Conservation (phyloP, 1,139 yeast genomes). For the Hyphopichia fennica region DNA sequence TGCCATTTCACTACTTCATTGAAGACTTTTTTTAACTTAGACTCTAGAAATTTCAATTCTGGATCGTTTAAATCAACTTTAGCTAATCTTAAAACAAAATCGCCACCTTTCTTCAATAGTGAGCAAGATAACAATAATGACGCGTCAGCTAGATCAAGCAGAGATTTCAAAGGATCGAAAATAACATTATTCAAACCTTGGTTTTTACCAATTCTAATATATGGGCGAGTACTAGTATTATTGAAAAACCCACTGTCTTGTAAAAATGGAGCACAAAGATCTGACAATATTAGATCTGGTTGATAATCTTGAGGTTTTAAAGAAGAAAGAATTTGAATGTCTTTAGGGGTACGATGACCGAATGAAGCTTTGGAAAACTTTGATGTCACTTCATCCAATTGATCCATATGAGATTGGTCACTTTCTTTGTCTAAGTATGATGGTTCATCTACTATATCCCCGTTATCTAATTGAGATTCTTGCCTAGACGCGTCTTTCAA, state of each 20-base stretch:
- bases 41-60: slow-evolving; percentile 61
- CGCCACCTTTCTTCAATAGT: slow-evolving; percentile 66
- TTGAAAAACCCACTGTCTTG: slow-evolving; percentile 66
- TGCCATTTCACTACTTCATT: slow-evolving; percentile 41
- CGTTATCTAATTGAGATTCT: slow-evolving; percentile 8
- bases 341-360: neutral
- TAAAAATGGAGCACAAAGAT: slow-evolving; percentile 77
- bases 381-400: neutral
- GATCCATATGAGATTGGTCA: slow-evolving; percentile 15
- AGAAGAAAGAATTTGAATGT: neutral
- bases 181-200: slow-evolving; percentile 26
- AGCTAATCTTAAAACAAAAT: slow-evolving; percentile 70
- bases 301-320: slow-evolving; percentile 18
- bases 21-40: slow-evolving; percentile 60
- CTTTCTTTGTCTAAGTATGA: slow-evolving; percentile 32
- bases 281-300: slow-evolving; percentile 72
- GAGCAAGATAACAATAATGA: slow-evolving; percentile 76
- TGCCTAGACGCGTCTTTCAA: slow-evolving; percentile 5
- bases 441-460: slow-evolving; percentile 6
- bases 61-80: slow-evolving; percentile 50
- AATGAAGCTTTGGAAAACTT: slow-evolving; percentile 5
- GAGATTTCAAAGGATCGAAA: slow-evolving; percentile 25
- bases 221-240: slow-evolving; percentile 78
- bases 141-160: slow-evolving; percentile 82
- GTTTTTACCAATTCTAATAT: slow-evolving; percentile 30